Base-by-base conservation (phyloP, 441 rosid genomes). In the Melastoma candidum region DNA sequence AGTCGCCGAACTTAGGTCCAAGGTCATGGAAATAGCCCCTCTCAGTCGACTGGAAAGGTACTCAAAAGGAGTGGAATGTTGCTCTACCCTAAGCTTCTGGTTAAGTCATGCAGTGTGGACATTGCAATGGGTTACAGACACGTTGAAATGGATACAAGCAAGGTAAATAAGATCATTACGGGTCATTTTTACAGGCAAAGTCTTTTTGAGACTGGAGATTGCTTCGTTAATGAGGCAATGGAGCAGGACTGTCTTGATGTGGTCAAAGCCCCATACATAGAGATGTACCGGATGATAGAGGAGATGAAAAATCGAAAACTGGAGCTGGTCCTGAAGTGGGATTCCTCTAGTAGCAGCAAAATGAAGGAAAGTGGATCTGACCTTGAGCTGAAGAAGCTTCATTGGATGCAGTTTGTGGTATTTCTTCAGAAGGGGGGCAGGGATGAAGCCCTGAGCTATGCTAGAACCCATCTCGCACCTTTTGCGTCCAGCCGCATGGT, bases 41-140 rank as follows among this genome's bases (percentile, higher is more conserved):
- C 56, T 49, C 4, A 48, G 61, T 49, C 77, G 68, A 48, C 56
- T 81, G 24, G 84, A 17, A 81, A 71, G 67, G 68, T 44, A 63
- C 71, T 2, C 77, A 78, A 69, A 81, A 78, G 66, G 82, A 78
- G 51, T 70, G 74, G 44, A 71, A 74, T 48, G 53, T 69, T 17
- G 71, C 74, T 0, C 55, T 78, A 76, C 60, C 58, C 74, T 3
- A 81, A 78, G 62, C 54, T 63, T 17, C 66, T 81, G 11, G 87
- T 76, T 59, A 78, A 74, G 59, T 54, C 68, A 26, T 70, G 78
- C 57, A 70, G 71, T 60, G 54, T 80, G 36, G 84, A 78, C 41
- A 72, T 78, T 52, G 65, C 87, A 17, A 81, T 74, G 68, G 87
- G 84, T 5, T 78, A 74, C 53, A 68, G 84, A 51, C 67, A 74